Conservation (phyloP, 768 basidiomycete genomes). For the Gyrodon lividus region DNA sequence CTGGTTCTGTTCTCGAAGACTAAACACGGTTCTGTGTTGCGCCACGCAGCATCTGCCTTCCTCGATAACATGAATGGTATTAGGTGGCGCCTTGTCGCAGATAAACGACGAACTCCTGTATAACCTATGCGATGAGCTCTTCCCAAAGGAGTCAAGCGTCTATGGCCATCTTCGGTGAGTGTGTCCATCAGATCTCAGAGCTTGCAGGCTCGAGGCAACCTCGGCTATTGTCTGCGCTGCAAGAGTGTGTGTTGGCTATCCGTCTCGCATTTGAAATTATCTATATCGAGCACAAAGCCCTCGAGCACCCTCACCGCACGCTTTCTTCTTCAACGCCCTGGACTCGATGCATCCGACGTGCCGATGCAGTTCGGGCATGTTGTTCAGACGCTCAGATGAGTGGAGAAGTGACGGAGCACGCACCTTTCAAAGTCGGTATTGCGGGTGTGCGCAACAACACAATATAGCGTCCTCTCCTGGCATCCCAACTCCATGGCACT, state of each 20-base stretch:
- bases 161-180: no score
- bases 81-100: slow-evolving; percentile 17
- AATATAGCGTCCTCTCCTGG: no score
- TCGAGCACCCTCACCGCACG: slow-evolving; percentile 12
- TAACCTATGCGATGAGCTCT: slow-evolving; percentile 27
- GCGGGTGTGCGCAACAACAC: no score
- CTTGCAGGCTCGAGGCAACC: slow-evolving; percentile 21
- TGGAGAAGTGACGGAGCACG: no score
- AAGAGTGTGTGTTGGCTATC: slow-evolving; percentile 25
- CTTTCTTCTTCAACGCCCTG: no score
- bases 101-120: slow-evolving; percentile 30
- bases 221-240: slow-evolving; percentile 22
- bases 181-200: slow-evolving; percentile 30
- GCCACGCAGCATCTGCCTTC: slow-evolving; percentile 27
- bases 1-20: slow-evolving; percentile 42
- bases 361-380: no score
- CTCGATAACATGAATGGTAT: no score
- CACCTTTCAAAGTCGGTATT: no score
- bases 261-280: slow-evolving; percentile 33
- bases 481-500: no score
- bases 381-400: no score
- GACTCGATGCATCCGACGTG: no score
- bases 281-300: slow-evolving; percentile 31
- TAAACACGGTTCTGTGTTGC: slow-evolving; percentile 47
- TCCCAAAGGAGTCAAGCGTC: slow-evolving; percentile 2